Evolutionary conservation across 805 yeast genomes (phyloP).

Genomic region (Hanseniaspora occidentalis): DNA sequence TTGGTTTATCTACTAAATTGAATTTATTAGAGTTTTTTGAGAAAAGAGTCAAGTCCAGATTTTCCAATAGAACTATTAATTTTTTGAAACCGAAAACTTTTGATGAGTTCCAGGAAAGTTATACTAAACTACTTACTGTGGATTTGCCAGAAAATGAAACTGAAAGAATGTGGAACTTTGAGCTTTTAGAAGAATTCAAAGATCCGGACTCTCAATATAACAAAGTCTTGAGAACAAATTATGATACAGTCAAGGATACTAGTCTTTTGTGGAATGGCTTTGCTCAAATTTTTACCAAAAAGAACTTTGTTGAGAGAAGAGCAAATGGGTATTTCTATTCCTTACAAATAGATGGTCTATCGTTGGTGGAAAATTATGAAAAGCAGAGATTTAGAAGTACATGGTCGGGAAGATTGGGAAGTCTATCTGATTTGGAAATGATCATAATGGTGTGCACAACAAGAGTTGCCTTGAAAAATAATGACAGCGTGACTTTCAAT

Average conservation of each 20-base stretch:
- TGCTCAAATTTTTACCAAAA: not conserved
- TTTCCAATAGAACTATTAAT: conserved; percentile 63
- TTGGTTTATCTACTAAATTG: conserved; percentile 67
- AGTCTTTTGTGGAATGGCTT: conserved; percentile 1
- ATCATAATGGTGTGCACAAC: conserved; percentile 65
- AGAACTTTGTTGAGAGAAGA: not conserved
- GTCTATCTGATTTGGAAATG: conserved; percentile 60
- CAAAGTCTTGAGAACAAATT: conserved; percentile 32
- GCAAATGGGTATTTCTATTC: not conserved
- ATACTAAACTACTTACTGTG: conserved; percentile 28
- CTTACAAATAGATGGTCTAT: not conserved
- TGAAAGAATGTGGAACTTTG: conserved; percentile 32
- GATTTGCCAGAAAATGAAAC: conserved; percentile 19
- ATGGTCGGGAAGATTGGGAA: conserved; percentile 16
- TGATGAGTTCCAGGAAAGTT: conserved; percentile 39
- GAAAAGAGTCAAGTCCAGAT: conserved; percentile 82
- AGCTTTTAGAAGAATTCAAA: conserved; percentile 21
- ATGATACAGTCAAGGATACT: conserved; percentile 28
- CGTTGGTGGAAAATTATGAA: conserved; percentile 20
- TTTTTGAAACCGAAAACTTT: conserved; percentile 38
- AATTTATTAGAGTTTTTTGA: conserved; percentile 74
- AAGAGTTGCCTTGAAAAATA: conserved; percentile 49
- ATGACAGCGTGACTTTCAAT: conserved; percentile 58
- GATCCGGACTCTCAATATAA: conserved; percentile 24
- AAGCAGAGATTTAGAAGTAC: conserved; percentile 20